phyloP scores from a whole-genome alignment of 192 early-diverging fungal species.

The Coemansia sp. region DNA sequence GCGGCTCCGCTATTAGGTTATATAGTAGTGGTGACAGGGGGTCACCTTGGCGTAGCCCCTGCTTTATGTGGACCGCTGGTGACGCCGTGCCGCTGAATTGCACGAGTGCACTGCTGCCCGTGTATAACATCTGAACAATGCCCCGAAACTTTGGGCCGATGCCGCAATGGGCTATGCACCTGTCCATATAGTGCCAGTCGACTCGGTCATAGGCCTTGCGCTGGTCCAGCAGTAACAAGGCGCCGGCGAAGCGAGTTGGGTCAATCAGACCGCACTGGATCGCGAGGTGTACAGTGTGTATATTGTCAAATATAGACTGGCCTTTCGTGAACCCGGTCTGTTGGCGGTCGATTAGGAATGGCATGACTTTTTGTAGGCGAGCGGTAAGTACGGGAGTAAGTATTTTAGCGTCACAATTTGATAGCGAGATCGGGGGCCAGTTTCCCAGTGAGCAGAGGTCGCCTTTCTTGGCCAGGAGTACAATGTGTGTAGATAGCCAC shows the following conservation, averaged over 20 bases:
- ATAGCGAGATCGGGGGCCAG: conserved; percentile 5
- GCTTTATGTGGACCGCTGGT: neutral
- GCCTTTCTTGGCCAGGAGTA: conserved; percentile 12
- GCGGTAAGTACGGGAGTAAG: conserved; percentile 5
- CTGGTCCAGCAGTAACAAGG: conserved; percentile 8
- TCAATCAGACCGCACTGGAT: neutral
- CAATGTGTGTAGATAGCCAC: conserved; percentile 2
- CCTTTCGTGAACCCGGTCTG: neutral
- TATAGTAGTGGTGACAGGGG: conserved; percentile 11
- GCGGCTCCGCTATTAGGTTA: conserved; percentile 9
- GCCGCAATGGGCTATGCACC: neutral
- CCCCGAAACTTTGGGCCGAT: neutral
- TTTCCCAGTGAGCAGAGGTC: conserved; percentile 7
- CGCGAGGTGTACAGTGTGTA: neutral
- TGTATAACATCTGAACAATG: neutral
- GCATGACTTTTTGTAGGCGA: neutral
- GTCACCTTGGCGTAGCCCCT: conserved; percentile 11
- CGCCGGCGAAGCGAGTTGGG: neutral
- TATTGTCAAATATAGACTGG: neutral
- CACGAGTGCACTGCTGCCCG: neutral
- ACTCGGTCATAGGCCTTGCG: conserved; percentile 14
- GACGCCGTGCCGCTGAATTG: neutral
- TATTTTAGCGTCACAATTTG: conserved; percentile 8
- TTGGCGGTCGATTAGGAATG: neutral
- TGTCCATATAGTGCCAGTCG: conserved; percentile 15